Conservation (phyloP, 805 yeast species). For the Starmerella davenportii region DNA sequence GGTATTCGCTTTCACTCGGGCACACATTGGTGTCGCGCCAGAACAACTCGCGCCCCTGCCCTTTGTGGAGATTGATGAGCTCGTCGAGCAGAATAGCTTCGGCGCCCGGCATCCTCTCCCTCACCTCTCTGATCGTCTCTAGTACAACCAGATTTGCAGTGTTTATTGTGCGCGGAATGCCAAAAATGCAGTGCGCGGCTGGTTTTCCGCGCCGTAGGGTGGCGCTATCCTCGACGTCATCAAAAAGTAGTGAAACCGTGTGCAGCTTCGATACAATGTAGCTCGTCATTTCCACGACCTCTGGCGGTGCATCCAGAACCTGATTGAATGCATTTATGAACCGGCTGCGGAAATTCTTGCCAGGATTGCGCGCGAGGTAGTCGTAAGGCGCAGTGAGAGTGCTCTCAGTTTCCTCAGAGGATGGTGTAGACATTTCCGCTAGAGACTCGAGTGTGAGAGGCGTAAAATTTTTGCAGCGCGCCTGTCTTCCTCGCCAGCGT, state of each 20-base stretch:
- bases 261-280: constrained; percentile 42
- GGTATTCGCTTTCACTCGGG: constrained; percentile 47
- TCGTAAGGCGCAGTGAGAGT: constrained; percentile 29
- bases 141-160: constrained; percentile 72
- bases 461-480: too few species aligned
- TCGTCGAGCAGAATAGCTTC: constrained; percentile 43
- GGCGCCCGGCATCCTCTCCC: constrained; percentile 22
- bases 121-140: constrained; percentile 39
- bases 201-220: constrained; percentile 56
- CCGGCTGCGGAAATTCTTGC: constrained; percentile 37
- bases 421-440: not conserved
- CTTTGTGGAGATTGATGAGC: constrained; percentile 63
- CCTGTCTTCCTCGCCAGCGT: too few species aligned
- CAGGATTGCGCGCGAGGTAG: constrained; percentile 34
- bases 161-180: constrained; percentile 64
- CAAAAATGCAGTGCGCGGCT: constrained; percentile 61
- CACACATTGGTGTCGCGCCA: constrained; percentile 58
- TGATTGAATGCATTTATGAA: constrained; percentile 37
- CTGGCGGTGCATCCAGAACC: constrained; percentile 30
- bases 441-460: too few species aligned
- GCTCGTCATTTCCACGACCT: constrained; percentile 27
- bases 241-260: constrained; percentile 51
- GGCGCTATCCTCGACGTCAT: constrained; percentile 77
- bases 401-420: not conserved
- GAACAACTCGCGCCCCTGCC: constrained; percentile 76